Evolutionary conservation across 805 yeast genomes (phyloP).

Genomic region (Kazachstania viticola): DNA sequence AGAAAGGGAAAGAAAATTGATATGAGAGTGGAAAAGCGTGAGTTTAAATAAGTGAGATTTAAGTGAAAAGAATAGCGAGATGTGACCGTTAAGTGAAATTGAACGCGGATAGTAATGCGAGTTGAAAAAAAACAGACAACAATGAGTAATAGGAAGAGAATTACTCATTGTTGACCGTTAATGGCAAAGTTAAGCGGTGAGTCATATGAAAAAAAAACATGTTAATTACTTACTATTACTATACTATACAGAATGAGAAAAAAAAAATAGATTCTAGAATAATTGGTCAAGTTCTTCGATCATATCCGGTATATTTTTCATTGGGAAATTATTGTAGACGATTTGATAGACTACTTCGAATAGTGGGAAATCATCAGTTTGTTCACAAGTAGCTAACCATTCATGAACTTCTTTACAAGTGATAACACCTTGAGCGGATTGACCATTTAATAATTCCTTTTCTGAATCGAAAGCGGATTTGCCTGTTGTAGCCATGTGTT

Average conservation of each 20-base stretch:
- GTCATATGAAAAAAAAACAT: too few species aligned
- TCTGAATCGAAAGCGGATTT: conserved; percentile 74
- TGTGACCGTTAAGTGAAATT: background rate
- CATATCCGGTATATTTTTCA: conserved; percentile 62
- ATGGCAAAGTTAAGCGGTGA: background rate
- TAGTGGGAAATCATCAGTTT: conserved; percentile 58
- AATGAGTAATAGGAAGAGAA: background rate
- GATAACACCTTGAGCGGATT: conserved; percentile 88
- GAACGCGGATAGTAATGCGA: too few species aligned
- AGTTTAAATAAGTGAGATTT: background rate
- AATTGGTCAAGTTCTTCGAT: conserved; percentile 35
- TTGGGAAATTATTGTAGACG: conserved; percentile 58
- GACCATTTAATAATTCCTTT: conserved; percentile 78
- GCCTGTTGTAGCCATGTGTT: conserved; percentile 69
- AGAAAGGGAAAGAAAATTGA: too few species aligned
- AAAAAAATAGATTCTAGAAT: too few species aligned
- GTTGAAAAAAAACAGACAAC: too few species aligned
- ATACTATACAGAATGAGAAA: too few species aligned
- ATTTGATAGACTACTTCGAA: conserved; percentile 63
- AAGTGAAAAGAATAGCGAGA: too few species aligned
- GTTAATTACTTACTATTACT: too few species aligned
- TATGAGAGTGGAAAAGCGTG: too few species aligned
- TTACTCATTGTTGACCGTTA: background rate
- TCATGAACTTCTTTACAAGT: conserved; percentile 88
- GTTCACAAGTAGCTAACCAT: conserved; percentile 39